These are phyloP conservation scores for Linum trigynum DNA, from an alignment of 345 rosid genomes.

Conservation along the genomic window DNA sequence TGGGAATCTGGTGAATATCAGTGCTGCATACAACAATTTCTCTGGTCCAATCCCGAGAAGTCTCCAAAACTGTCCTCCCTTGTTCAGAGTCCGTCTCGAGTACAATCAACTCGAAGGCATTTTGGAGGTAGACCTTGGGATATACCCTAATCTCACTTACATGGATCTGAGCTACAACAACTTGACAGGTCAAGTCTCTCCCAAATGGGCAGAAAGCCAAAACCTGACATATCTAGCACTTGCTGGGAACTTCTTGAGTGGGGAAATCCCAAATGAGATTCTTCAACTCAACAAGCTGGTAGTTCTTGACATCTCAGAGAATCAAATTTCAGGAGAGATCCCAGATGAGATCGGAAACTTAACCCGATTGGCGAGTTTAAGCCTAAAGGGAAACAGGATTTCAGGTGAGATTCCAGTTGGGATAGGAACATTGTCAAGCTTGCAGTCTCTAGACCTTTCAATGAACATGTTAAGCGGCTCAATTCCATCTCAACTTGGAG, in stretches of 20 bases:
- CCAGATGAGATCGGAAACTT: conserved; percentile 20
- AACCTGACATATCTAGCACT: conserved; percentile 11
- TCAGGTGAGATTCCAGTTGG: conserved; percentile 16
- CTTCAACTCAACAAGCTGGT: conserved; percentile 13
- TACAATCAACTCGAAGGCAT: conserved; percentile 22
- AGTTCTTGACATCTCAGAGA: conserved; percentile 20
- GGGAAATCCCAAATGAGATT: conserved; percentile 20
- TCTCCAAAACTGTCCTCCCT: conserved; percentile 18
- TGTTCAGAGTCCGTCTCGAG: conserved; percentile 24
- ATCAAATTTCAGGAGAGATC: conserved; percentile 18
- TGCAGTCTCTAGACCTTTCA: conserved; percentile 18
- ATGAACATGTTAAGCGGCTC: conserved; percentile 21
- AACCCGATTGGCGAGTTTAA: conserved; percentile 5
- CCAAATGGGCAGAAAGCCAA: conserved; percentile 22
- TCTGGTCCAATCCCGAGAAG: conserved; percentile 24
- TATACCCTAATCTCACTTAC: conserved; percentile 27
- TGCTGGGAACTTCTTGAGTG: conserved; percentile 15
- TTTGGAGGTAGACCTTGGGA: conserved; percentile 16
- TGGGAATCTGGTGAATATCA: conserved; percentile 20
- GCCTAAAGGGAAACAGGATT: conserved; percentile 17
- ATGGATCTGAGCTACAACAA: conserved; percentile 28
- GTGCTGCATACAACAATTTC: conserved; percentile 19
- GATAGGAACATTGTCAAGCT: conserved; percentile 10
- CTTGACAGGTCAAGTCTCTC: conserved; percentile 21
- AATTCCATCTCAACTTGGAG: conserved; percentile 23